Evolutionary conservation across 257 asterid genomes (phyloP).

Genomic region (Coffea eugenioides): DNA sequence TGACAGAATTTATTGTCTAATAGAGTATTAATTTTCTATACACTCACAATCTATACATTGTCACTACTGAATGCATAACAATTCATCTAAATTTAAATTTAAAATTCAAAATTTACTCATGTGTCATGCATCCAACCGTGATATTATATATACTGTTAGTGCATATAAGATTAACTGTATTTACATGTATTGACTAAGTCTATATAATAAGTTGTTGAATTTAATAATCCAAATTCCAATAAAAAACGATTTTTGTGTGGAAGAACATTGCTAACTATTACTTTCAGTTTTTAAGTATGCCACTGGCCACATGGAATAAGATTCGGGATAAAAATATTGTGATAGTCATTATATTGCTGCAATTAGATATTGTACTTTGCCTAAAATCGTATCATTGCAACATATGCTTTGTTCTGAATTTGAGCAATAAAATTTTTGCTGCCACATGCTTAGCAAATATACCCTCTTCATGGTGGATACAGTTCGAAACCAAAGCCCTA

Average conservation of each 20-base stretch:
- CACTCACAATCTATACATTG: no score
- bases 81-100: no score
- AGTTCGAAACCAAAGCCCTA: neutral
- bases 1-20: no score
- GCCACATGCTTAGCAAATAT: constrained; percentile 20
- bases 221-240: neutral
- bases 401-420: constrained; percentile 6
- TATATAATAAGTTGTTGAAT: neutral
- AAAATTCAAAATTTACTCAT: no score
- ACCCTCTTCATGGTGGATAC: neutral
- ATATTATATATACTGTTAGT: no score
- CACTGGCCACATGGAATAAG: neutral
- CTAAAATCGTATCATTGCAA: constrained; percentile 12
- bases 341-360: constrained; percentile 1
- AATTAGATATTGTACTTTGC: constrained; percentile 3
- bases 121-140: no score
- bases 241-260: neutral
- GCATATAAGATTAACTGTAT: no score
- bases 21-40: no score
- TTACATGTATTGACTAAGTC: no score
- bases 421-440: constrained; percentile 4
- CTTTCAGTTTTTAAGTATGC: neutral
- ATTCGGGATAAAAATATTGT: neutral
- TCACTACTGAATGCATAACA: no score
- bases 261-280: neutral